These are phyloP conservation scores for Pichia sorboxylosa DNA, from an alignment of 1,139 yeast species.

Conservation along the genomic window DNA sequence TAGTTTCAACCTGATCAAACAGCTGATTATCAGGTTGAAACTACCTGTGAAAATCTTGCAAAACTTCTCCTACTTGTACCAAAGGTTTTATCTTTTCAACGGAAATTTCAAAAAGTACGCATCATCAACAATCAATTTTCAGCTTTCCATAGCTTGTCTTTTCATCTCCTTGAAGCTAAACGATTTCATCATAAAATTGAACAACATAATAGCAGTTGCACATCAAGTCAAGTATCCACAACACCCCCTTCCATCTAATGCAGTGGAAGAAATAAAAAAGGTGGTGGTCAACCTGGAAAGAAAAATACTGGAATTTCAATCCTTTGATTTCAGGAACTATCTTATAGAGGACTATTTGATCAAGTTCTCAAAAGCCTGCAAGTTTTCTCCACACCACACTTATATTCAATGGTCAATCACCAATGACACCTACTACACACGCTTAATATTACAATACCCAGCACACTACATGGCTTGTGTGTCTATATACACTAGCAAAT, in stretches of 20 bases:
- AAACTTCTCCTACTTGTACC: slow-evolving; percentile 61
- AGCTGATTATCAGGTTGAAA: slow-evolving; percentile 40
- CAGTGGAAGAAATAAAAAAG: slow-evolving; percentile 39
- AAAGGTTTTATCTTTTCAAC: slow-evolving; percentile 53
- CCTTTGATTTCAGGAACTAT: slow-evolving; percentile 48
- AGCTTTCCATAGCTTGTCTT: slow-evolving; percentile 63
- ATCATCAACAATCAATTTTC: slow-evolving; percentile 28
- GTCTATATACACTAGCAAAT: slow-evolving; percentile 40
- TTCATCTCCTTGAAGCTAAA: slow-evolving; percentile 75
- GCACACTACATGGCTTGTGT: slow-evolving; percentile 76
- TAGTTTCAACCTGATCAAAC: slow-evolving; percentile 43
- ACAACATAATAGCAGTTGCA: slow-evolving; percentile 40
- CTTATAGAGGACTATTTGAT: slow-evolving; percentile 65
- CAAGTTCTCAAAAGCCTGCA: slow-evolving; percentile 48
- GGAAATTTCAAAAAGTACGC: slow-evolving; percentile 34
- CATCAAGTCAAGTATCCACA: slow-evolving; percentile 22
- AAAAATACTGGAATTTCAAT: slow-evolving; percentile 33
- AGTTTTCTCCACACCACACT: slow-evolving; percentile 23
- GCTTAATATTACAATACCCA: slow-evolving; percentile 59
- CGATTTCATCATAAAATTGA: slow-evolving; percentile 74
- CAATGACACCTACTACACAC: slow-evolving; percentile 66
- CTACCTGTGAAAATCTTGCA: slow-evolving; percentile 59
- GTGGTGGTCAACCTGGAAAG: slow-evolving; percentile 50
- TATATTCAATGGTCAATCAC: slow-evolving; percentile 64
- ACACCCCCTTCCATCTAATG: slow-evolving; percentile 10